Evolutionary conservation across 2,329 filamentous ascomycete species (phyloP).

Genomic region (Rutstroemia sp.): DNA sequence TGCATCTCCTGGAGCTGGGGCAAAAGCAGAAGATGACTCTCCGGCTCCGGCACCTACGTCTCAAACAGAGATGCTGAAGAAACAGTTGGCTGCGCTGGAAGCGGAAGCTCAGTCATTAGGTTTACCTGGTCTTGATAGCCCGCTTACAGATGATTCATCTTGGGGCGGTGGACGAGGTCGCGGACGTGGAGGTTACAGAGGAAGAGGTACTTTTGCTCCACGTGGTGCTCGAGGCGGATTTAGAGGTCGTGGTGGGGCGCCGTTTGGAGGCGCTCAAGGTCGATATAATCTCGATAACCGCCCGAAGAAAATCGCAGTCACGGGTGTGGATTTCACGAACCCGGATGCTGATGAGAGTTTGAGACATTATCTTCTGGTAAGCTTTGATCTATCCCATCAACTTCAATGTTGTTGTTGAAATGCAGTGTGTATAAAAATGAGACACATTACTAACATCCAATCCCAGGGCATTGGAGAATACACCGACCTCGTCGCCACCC

Average conservation of each 20-base stretch:
- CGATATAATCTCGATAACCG: conserved; percentile 68
- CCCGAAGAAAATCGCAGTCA: conserved; percentile 58
- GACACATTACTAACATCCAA: conserved; percentile 7
- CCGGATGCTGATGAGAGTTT: conserved; percentile 60
- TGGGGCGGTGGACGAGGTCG: conserved; percentile 35
- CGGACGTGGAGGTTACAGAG: conserved; percentile 32
- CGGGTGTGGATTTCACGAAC: conserved; percentile 55
- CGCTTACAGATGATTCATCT: conserved; percentile 36
- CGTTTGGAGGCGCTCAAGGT: conserved; percentile 27
- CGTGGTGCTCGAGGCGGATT: conserved; percentile 37
- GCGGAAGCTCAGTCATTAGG: conserved; percentile 65
- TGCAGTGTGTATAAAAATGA: not conserved
- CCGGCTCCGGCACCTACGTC: conserved; percentile 21
- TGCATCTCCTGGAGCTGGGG: conserved; percentile 7
- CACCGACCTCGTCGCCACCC: conserved; percentile 45
- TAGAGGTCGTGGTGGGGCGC: conserved; percentile 38
- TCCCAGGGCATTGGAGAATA: conserved; percentile 54
- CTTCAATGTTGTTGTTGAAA: conserved; percentile 1
- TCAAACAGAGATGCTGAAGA: conserved; percentile 59
- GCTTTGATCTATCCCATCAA: conserved; percentile 22
- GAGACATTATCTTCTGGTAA: conserved; percentile 63
- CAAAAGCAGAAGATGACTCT: conserved; percentile 13
- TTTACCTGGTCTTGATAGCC: conserved; percentile 42
- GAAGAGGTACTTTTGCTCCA: conserved; percentile 25
- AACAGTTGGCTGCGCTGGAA: conserved; percentile 65